phyloP scores from a whole-genome alignment of 306 rosid genomes.

The Lupinus albus region DNA sequence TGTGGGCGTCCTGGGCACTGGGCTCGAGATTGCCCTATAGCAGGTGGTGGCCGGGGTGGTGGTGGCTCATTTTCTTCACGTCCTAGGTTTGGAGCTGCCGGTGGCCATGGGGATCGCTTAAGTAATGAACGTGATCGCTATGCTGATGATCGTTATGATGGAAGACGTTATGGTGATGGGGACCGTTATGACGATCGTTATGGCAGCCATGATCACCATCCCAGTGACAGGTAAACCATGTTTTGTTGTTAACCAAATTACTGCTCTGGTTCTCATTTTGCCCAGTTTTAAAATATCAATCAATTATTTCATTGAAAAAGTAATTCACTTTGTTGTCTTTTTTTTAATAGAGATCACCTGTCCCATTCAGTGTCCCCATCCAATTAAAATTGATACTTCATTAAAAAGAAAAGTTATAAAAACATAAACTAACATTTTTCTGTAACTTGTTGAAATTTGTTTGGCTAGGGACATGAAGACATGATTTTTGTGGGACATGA shows the following conservation, averaged over 20 bases:
- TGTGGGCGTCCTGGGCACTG: conserved; percentile 98
- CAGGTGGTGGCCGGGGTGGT: conserved; percentile 70
- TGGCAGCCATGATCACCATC: conserved; percentile 74
- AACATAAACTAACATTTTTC: too few species aligned
- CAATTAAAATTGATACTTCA: too few species aligned
- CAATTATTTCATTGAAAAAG: background rate
- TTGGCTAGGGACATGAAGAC: too few species aligned
- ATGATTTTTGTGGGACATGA: too few species aligned
- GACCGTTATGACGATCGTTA: conserved; percentile 84
- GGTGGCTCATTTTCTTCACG: conserved; percentile 70
- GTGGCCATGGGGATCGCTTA: conserved; percentile 77
- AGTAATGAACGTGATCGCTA: conserved; percentile 74
- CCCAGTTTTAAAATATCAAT: conserved; percentile 4
- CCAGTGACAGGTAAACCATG: conserved; percentile 70
- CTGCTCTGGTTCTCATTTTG: background rate
- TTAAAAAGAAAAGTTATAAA: too few species aligned
- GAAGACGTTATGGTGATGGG: conserved; percentile 81
- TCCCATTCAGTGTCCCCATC: too few species aligned
- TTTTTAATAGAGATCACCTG: too few species aligned
- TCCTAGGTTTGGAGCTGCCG: conserved; percentile 74
- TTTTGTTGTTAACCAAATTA: conserved; percentile 9
- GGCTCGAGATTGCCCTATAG: conserved; percentile 92
- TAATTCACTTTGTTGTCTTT: background rate
- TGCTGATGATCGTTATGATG: conserved; percentile 76
- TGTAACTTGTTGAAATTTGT: too few species aligned